phyloP scores from a whole-genome alignment of 2,329 filamentous ascomycete genomes.

The Diaporthe sp. region DNA sequence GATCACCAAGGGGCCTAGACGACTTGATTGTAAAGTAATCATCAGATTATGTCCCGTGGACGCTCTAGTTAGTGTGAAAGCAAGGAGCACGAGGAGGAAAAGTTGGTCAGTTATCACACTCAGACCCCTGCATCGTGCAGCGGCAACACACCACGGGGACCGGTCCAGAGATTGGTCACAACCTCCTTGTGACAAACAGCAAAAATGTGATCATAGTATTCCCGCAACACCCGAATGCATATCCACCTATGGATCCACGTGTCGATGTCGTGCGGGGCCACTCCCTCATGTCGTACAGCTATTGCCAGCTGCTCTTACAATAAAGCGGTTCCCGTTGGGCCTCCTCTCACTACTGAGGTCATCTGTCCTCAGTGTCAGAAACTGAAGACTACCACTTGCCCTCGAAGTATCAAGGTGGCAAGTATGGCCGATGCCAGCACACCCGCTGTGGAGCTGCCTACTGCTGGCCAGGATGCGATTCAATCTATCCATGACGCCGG shows the following conservation, averaged over 20 bases:
- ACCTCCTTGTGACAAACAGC: neutral
- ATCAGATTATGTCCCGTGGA: no score
- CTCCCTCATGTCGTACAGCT: neutral
- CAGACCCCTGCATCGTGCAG: neutral
- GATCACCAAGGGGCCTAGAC: no score
- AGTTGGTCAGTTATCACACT: neutral
- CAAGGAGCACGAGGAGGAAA: neutral
- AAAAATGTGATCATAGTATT: neutral
- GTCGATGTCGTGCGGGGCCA: neutral
- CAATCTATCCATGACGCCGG: neutral
- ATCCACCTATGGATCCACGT: neutral
- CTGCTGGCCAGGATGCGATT: neutral
- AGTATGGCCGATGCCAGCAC: neutral
- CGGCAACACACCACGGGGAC: neutral
- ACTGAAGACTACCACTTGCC: neutral
- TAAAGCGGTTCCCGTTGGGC: neutral
- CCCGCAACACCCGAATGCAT: neutral
- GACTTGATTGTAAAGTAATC: no score
- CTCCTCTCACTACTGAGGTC: neutral
- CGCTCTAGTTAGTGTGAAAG: neutral
- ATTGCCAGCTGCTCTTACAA: neutral
- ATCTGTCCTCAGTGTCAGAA: neutral
- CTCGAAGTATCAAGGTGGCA: neutral
- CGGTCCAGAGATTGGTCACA: neutral
- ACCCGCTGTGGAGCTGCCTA: neutral